A percentile compares a stretch with the other conserved stretches of the same genome.
These are phyloP conservation scores for Chrysanthemum lavandulifolium DNA, from an alignment of 129 eudicot genomes.

Conservation along the genomic window DNA sequence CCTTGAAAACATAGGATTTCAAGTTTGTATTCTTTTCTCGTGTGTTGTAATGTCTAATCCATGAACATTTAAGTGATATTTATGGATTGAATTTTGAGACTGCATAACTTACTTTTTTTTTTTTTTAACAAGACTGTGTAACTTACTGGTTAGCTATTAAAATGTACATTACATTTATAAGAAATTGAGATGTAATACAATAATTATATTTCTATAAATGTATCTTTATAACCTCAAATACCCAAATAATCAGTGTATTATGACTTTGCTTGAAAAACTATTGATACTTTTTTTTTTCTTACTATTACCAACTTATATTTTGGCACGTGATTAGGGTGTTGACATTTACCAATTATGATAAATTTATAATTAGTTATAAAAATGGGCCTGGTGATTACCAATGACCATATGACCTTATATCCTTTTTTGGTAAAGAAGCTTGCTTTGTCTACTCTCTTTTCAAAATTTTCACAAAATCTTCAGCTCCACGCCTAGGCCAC, in stretches of 20 bases:
- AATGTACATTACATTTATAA: slow-evolving; percentile 4
- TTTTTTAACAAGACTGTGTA: too few relatives aligned
- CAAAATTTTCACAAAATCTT: too few relatives aligned
- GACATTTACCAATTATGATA: too few relatives aligned
- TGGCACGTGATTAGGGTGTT: too few relatives aligned
- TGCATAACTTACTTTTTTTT: too few relatives aligned
- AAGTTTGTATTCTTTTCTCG: background rate
- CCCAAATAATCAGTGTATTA: slow-evolving; percentile 8
- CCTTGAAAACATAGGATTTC: background rate
- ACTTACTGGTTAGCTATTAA: too few relatives aligned
- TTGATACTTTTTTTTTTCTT: slow-evolving; percentile 4
- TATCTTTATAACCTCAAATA: slow-evolving; percentile 15
- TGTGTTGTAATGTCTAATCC: background rate
- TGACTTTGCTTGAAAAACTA: background rate
- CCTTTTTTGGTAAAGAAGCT: too few relatives aligned
- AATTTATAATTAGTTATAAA: too few relatives aligned
- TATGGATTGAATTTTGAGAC: background rate
- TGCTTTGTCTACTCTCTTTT: too few relatives aligned
- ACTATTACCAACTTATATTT: background rate
- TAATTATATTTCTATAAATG: slow-evolving; percentile 1
- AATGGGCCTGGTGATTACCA: too few relatives aligned
- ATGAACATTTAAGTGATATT: background rate
- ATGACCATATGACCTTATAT: too few relatives aligned
- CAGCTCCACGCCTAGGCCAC: too few relatives aligned
- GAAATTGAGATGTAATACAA: background rate